These are phyloP conservation scores for Aspergillus phoenicis DNA, from an alignment of 2,329 filamentous ascomycete species.

Conservation along the genomic window DNA sequence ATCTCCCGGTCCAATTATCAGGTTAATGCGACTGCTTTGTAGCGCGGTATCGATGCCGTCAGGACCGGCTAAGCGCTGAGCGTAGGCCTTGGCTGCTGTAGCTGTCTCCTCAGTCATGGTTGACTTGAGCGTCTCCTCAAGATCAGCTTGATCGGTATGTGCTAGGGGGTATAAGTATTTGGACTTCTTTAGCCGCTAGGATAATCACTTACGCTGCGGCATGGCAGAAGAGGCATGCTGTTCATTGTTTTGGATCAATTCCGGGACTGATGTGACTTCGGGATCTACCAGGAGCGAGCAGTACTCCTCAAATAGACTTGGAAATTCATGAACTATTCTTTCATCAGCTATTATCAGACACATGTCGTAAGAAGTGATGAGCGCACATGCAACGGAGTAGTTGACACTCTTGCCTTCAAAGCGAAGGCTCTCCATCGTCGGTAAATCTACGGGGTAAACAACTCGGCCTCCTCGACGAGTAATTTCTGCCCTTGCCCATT, in stretches of 20 bases:
- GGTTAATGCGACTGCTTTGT: background rate
- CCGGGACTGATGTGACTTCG: background rate
- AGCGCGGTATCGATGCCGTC: background rate
- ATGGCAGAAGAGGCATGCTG: background rate
- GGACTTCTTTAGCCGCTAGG: no score
- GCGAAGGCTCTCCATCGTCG: background rate
- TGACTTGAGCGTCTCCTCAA: background rate
- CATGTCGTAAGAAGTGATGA: background rate
- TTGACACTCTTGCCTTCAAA: constrained; percentile 1
- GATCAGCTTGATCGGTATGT: background rate
- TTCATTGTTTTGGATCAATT: background rate
- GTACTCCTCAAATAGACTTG: background rate
- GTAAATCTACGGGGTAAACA: background rate
- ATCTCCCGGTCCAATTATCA: background rate
- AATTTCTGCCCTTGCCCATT: background rate
- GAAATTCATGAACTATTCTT: background rate
- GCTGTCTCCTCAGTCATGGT: background rate
- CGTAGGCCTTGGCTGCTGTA: background rate
- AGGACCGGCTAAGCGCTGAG: background rate
- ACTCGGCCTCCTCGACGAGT: background rate
- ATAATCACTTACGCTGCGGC: background rate
- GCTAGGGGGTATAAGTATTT: background rate
- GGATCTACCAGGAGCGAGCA: background rate
- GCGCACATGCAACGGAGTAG: background rate
- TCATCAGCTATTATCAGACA: background rate